Percentiles rank a stretch among this genome's conserved stretches.
phyloP scores from a whole-genome alignment of 352 stramenopile species.

The Pythium diclinum region DNA sequence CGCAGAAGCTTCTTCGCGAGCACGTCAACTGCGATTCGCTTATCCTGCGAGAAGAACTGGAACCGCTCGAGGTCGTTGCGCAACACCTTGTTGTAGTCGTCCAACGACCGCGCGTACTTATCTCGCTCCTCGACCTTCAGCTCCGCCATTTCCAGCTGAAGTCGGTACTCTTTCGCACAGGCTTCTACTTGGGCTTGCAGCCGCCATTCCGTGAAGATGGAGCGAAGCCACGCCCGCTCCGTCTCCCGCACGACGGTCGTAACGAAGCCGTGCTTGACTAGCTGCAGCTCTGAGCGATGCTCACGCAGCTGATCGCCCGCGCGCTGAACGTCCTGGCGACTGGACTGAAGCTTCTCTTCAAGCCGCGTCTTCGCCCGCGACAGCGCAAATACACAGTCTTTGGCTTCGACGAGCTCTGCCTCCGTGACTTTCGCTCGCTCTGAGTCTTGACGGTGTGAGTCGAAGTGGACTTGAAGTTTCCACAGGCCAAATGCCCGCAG shows the following conservation, averaged over 20 bases:
- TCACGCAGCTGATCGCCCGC: constrained; percentile 44
- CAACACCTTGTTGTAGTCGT: constrained; percentile 72
- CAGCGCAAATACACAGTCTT: constrained; percentile 71
- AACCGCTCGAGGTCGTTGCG: constrained; percentile 70
- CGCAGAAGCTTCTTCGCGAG: constrained; percentile 71
- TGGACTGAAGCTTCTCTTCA: constrained; percentile 49
- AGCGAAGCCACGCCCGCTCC: constrained; percentile 44
- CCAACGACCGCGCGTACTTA: constrained; percentile 58
- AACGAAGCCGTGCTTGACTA: constrained; percentile 73
- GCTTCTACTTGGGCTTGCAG: constrained; percentile 33
- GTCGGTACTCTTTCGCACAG: constrained; percentile 39
- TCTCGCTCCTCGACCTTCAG: constrained; percentile 54
- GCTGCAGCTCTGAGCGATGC: constrained; percentile 47
- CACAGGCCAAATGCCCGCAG: constrained; percentile 12
- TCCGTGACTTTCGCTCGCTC: constrained; percentile 32
- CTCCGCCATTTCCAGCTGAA: constrained; percentile 56
- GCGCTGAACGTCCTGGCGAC: constrained; percentile 32
- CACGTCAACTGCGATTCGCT: constrained; percentile 70
- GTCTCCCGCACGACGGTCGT: constrained; percentile 42
- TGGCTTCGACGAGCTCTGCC: constrained; percentile 44
- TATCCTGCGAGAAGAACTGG: constrained; percentile 79
- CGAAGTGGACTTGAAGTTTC: background rate
- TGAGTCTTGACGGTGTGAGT: constrained; percentile 14
- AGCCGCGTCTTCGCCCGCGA: constrained; percentile 58
- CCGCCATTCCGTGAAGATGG: constrained; percentile 46